phyloP scores from a whole-genome alignment of 345 rosid species.

The Euclidium syriacum region DNA sequence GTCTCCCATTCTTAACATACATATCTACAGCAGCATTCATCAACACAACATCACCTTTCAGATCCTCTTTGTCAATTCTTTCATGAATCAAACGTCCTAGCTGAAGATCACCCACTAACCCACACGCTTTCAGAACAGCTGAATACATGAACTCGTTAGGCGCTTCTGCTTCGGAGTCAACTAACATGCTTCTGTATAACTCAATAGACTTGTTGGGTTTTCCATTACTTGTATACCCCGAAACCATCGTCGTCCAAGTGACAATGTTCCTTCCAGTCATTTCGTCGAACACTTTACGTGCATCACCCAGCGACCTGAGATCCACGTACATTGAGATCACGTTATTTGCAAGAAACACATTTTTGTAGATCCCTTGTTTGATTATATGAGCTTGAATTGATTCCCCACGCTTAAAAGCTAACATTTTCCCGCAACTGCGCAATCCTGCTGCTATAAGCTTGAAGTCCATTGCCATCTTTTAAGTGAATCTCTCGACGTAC shows the following conservation, averaged over 20 bases:
- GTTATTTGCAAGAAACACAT: constrained; percentile 44
- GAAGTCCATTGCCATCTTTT: constrained; percentile 34
- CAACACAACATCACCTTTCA: constrained; percentile 49
- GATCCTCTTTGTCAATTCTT: constrained; percentile 31
- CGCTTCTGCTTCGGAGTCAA: constrained; percentile 27
- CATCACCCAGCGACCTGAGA: constrained; percentile 30
- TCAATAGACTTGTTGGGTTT: constrained; percentile 42
- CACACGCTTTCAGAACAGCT: constrained; percentile 56
- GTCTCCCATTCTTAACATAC: constrained; percentile 63
- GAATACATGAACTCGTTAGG: constrained; percentile 67
- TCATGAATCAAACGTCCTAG: constrained; percentile 50
- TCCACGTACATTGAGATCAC: constrained; percentile 43
- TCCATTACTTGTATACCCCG: constrained; percentile 39
- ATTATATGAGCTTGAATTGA: constrained; percentile 38
- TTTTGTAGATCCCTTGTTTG: constrained; percentile 36
- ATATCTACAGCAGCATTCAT: constrained; percentile 68
- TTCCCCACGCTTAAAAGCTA: constrained; percentile 43
- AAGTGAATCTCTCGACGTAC: neutral
- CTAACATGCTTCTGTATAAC: constrained; percentile 40
- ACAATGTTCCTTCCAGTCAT: constrained; percentile 52
- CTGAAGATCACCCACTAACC: constrained; percentile 48
- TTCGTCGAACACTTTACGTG: constrained; percentile 56
- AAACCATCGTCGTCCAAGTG: constrained; percentile 60
- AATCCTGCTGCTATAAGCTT: constrained; percentile 39
- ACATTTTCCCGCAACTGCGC: constrained; percentile 51